Percentiles rank a stretch among this genome's conserved stretches.
Conservation (phyloP, 139 green algal genomes). For the Mesotaenium endlicherianum region DNA sequence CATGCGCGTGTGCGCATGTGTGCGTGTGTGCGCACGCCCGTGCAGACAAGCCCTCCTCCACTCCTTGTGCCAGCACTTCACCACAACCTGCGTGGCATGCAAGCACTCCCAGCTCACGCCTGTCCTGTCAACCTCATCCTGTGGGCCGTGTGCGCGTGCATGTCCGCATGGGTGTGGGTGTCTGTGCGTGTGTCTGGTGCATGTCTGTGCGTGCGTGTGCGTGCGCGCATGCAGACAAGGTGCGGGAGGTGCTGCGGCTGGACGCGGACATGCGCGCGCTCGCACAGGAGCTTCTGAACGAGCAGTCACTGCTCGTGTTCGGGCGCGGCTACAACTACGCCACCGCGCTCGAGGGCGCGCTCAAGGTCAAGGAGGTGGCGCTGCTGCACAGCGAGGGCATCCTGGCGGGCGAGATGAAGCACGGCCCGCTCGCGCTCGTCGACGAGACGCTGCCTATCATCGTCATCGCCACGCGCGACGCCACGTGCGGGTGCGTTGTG, state of each 20-base stretch:
- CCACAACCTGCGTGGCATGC: too few species aligned
- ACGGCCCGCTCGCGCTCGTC: slow-evolving; percentile 93
- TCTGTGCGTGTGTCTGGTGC: too few species aligned
- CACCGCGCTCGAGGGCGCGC: slow-evolving; percentile 81
- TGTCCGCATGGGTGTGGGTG: too few species aligned
- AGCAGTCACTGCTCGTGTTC: slow-evolving; percentile 69
- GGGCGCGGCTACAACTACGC: slow-evolving; percentile 91
- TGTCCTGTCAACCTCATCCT: too few species aligned
- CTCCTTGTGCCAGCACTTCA: too few species aligned
- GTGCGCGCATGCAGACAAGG: slow-evolving; percentile 38
- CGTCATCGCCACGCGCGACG: slow-evolving; percentile 78
- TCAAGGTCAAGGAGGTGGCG: slow-evolving; percentile 83
- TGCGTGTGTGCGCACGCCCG: too few species aligned
- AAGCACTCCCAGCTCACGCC: too few species aligned
- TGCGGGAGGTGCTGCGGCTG: slow-evolving; percentile 67
- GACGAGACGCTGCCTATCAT: slow-evolving; percentile 92
- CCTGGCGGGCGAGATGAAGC: slow-evolving; percentile 98
- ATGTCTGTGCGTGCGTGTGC: not conserved
- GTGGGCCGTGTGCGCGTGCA: too few species aligned
- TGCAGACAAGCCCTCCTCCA: too few species aligned
- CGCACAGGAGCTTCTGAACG: slow-evolving; percentile 72
- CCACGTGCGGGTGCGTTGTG: slow-evolving; percentile 47
- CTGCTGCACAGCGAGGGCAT: slow-evolving; percentile 96
- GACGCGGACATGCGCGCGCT: slow-evolving; percentile 76
- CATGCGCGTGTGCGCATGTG: too few species aligned